Conservation (phyloP, 208 protist genomes). For the Angomonas ambiguus region DNA sequence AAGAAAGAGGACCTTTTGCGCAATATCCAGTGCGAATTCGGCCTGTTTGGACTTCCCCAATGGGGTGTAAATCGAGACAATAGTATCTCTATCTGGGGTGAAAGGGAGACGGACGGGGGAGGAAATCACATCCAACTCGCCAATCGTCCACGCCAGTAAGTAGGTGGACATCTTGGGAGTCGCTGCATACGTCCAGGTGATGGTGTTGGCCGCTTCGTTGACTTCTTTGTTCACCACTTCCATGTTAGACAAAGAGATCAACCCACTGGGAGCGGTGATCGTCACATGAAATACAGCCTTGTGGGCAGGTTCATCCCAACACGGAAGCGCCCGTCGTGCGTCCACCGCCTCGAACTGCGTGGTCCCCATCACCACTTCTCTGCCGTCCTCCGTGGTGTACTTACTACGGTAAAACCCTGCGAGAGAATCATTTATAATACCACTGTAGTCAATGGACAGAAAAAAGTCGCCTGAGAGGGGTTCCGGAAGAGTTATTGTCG, state of each 20-base stretch:
- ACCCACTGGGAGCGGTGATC: constrained; percentile 60
- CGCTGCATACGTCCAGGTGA: constrained; percentile 55
- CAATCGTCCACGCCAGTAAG: constrained; percentile 92
- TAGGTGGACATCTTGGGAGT: constrained; percentile 95
- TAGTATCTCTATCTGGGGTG: constrained; percentile 12
- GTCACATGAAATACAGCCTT: constrained; percentile 94
- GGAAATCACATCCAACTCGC: constrained; percentile 73
- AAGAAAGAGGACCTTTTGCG: constrained; percentile 51
- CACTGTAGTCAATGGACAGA: constrained; percentile 80
- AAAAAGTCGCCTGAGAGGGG: constrained; percentile 24
- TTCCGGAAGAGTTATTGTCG: constrained; percentile 22
- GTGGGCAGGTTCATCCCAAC: constrained; percentile 93
- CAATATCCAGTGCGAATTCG: constrained; percentile 78
- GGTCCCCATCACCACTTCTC: constrained; percentile 49
- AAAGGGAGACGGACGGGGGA: constrained; percentile 11
- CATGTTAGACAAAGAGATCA: constrained; percentile 86
- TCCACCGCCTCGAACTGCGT: constrained; percentile 95
- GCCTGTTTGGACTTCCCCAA: constrained; percentile 40
- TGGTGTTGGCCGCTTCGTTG: constrained; percentile 15
- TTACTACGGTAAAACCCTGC: constrained; percentile 92
- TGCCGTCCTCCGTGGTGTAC: constrained; percentile 71
- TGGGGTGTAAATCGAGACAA: constrained; percentile 50
- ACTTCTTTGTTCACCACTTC: constrained; percentile 11
- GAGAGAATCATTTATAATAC: constrained; percentile 90
- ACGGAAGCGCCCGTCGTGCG: constrained; percentile 90